A percentile compares a stretch with the other conserved stretches of the same genome.
These are phyloP conservation scores for Wickerhamiella sergipiensis DNA, from an alignment of 805 yeast genomes.

Conservation along the genomic window DNA sequence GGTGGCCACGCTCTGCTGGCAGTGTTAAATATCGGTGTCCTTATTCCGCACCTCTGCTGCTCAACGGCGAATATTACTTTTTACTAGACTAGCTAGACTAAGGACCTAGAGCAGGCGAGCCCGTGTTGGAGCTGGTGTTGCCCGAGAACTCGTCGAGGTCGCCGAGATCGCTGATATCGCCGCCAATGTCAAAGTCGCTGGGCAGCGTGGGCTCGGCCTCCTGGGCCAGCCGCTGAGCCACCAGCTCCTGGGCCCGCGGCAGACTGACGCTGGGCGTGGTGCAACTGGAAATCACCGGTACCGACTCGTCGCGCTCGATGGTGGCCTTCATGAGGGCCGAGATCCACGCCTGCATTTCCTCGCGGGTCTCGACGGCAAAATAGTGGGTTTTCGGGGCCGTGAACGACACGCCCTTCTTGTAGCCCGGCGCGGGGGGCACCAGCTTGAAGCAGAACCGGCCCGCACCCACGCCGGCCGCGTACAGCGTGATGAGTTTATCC, in stretches of 20 bases:
- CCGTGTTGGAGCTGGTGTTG: neutral
- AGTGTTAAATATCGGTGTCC: no score
- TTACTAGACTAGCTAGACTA: neutral
- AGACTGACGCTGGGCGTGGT: slow-evolving; percentile 90
- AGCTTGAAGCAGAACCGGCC: slow-evolving; percentile 89
- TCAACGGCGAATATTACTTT: neutral
- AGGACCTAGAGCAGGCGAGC: neutral
- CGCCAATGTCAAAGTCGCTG: slow-evolving; percentile 1
- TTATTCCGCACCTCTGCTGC: no score
- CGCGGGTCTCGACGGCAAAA: slow-evolving; percentile 84
- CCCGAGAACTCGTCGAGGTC: neutral
- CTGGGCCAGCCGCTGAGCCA: slow-evolving; percentile 62
- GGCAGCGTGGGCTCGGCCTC: slow-evolving; percentile 2
- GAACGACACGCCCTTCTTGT: slow-evolving; percentile 84
- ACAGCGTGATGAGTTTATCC: slow-evolving; percentile 71
- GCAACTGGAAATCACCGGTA: slow-evolving; percentile 85
- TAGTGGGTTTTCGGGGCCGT: slow-evolving; percentile 93
- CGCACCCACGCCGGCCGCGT: slow-evolving; percentile 86
- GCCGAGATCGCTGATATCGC: slow-evolving; percentile 3
- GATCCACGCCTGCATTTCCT: slow-evolving; percentile 92
- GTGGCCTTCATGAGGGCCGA: slow-evolving; percentile 90
- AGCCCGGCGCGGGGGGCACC: slow-evolving; percentile 96
- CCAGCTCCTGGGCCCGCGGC: slow-evolving; percentile 71
- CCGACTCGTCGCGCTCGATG: slow-evolving; percentile 84
- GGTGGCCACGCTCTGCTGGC: no score